phyloP scores from a whole-genome alignment of 148 eudicot genomes.

The Spergularia bocconei region DNA sequence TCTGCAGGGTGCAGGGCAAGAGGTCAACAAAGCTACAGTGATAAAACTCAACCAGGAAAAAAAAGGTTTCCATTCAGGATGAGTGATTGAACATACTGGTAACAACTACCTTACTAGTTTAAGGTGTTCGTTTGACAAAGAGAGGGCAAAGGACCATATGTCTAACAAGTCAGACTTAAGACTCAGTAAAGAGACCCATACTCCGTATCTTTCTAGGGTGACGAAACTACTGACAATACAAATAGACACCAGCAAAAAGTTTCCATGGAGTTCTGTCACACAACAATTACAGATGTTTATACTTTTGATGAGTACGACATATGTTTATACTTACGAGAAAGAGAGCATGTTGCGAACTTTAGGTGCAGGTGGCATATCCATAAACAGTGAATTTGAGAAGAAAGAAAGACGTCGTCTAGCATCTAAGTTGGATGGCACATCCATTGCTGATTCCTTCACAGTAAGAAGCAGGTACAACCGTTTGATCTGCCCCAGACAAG shows the following conservation, averaged over 20 bases:
- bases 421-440: conserved; percentile 93
- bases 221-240: too few species aligned
- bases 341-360: conserved; percentile 99
- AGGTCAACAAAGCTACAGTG: not conserved
- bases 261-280: not conserved
- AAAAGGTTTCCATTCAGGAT: not conserved
- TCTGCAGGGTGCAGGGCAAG: not conserved
- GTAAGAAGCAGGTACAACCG: conserved; percentile 84
- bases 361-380: conserved; percentile 96
- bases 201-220: not conserved
- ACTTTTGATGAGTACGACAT: conserved; percentile 50
- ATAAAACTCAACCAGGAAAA: not conserved
- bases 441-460: conserved; percentile 98
- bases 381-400: conserved; percentile 96
- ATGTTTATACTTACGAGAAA: conserved; percentile 70
- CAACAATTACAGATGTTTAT: not conserved
- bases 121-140: not conserved
- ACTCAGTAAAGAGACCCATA: not conserved
- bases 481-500: conserved; percentile 63
- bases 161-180: not conserved
- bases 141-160: not conserved
- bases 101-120: not conserved
- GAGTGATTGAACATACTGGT: not conserved
- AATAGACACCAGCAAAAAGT: not conserved
- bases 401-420: conserved; percentile 94